Percentiles rank a stretch among this genome's conserved stretches.
Evolutionary conservation across 176 grass and related monocot genomes (phyloP).

Genomic region (Rhynchospora pubera): DNA sequence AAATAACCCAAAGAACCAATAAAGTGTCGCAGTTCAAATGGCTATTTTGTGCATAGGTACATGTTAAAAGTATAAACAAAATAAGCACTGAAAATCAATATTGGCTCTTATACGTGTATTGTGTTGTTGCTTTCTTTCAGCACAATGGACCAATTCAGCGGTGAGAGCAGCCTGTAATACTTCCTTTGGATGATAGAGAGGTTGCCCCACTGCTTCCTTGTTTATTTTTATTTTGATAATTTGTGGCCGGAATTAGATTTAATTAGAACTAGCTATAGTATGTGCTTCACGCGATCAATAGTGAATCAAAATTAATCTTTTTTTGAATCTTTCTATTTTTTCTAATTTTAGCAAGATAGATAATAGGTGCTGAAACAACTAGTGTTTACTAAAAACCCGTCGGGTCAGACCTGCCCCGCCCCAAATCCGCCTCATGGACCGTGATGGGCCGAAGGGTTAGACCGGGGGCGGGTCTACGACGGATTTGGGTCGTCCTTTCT

Average conservation of each 20-base stretch:
- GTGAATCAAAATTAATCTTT: too few relatives aligned
- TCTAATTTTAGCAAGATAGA: too few relatives aligned
- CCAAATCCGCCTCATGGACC: too few relatives aligned
- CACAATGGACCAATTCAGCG: slow-evolving; percentile 71
- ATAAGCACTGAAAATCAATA: neutral
- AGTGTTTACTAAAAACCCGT: too few relatives aligned
- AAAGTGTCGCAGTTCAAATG: slow-evolving; percentile 79
- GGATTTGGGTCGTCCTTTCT: too few relatives aligned
- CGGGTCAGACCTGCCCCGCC: too few relatives aligned
- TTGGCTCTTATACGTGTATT: neutral
- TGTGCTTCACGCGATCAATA: too few relatives aligned
- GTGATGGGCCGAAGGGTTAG: too few relatives aligned
- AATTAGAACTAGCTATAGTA: neutral
- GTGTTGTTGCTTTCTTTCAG: slow-evolving; percentile 23
- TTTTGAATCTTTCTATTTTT: too few relatives aligned
- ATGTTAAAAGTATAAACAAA: neutral
- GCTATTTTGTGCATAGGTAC: slow-evolving; percentile 93
- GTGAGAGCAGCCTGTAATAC: slow-evolving; percentile 75
- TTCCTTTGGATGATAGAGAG: slow-evolving; percentile 57
- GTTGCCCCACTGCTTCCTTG: slow-evolving; percentile 14
- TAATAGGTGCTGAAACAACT: too few relatives aligned
- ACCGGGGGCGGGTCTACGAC: too few relatives aligned
- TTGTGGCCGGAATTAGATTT: neutral
- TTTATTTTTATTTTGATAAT: neutral
- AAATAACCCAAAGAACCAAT: too few relatives aligned